Evolutionary conservation across 768 basidiomycete species (phyloP), one percentile per base, ranked within the genome.

Genomic region (Strobilomyces echinocephalus): DNA sequence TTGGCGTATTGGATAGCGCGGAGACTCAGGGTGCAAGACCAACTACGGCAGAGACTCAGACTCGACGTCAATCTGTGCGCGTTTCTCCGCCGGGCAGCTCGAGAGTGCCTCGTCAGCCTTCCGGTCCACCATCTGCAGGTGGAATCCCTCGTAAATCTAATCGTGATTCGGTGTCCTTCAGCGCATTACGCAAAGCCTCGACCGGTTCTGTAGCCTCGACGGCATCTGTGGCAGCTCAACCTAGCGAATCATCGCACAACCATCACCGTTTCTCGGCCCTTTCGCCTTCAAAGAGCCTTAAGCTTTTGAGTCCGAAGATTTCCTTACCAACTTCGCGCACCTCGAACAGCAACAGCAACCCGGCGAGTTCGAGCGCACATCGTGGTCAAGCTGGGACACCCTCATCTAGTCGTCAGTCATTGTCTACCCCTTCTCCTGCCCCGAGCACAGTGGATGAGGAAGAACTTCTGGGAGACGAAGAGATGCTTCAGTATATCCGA

Each of bases 401-500:
- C 14, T 83, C 87, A 1, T 82, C 84, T 4, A 86, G 84, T 62
- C 79, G 86, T 34, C 84, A 88, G 54, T 88, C 88, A 20, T 69
- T 87, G 21, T 91, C 88, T 5, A 91, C 89, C 2, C 90, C 91
- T 4, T 95, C 94, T 2, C 93, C 94, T 0, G 82, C 80, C 7
- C 85, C 86, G 26, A 85, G 82, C 60, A 75, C 80, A 3, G 75
- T 88, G 3, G 91, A 91, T 54, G 94, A 95, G 54, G 92, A 95
- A 57, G 91, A 95, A 67, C 47, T 87, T 8, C 72, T 88, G 16
- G 97, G 91, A 15, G 97, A 99, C 65, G 94, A 97, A 56, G 97
- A 99, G 73, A 99, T 99, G 97, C 71, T 89, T 64, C 86, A 88
- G 54, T 99, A 95, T 70, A 90, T 97, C 58, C 82, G 84, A 59